These are phyloP conservation scores for Emmonsiellopsis sp. DNA, from an alignment of 2,329 filamentous ascomycete genomes.

Conservation along the genomic window DNA sequence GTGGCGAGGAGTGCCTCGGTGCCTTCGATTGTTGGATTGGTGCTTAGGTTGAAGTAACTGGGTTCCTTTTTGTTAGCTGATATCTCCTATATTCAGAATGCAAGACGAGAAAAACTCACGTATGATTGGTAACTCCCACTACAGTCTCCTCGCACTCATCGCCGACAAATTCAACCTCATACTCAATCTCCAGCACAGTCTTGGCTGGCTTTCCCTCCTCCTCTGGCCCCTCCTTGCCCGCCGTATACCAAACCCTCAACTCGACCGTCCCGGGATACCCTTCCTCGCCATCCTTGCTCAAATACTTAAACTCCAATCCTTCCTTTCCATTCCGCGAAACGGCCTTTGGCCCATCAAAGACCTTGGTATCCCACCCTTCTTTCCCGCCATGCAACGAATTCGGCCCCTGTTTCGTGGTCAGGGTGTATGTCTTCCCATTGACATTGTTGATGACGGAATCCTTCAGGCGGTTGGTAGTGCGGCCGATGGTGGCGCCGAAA, in stretches of 20 bases:
- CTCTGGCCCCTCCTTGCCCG: slow-evolving; percentile 51
- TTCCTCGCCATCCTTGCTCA: slow-evolving; percentile 74
- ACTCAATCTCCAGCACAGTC: slow-evolving; percentile 74
- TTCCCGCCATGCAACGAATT: slow-evolving; percentile 68
- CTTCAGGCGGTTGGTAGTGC: slow-evolving; percentile 69
- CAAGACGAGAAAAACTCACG: slow-evolving; percentile 43
- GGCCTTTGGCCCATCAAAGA: slow-evolving; percentile 63
- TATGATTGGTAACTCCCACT: slow-evolving; percentile 93
- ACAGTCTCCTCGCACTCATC: slow-evolving; percentile 77
- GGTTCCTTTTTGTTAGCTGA: neutral
- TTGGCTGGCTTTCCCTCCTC: slow-evolving; percentile 51
- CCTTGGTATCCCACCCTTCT: slow-evolving; percentile 71
- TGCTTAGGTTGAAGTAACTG: slow-evolving; percentile 61
- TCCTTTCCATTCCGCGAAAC: slow-evolving; percentile 52
- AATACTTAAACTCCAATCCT: slow-evolving; percentile 55
- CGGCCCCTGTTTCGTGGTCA: slow-evolving; percentile 66
- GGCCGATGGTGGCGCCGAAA: slow-evolving; percentile 92
- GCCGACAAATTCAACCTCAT: slow-evolving; percentile 72
- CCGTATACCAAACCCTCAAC: slow-evolving; percentile 67
- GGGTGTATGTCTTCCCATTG: slow-evolving; percentile 61
- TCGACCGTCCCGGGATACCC: slow-evolving; percentile 83
- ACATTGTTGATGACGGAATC: slow-evolving; percentile 61
- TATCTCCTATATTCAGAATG: neutral
- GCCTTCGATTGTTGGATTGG: slow-evolving; percentile 50
- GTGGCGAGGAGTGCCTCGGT: slow-evolving; percentile 52